Evolutionary conservation across 1,284 basidiomycete genomes (phyloP), one percentile per base, ranked within the genome.

Genomic region (Heliocybe sulcata): DNA sequence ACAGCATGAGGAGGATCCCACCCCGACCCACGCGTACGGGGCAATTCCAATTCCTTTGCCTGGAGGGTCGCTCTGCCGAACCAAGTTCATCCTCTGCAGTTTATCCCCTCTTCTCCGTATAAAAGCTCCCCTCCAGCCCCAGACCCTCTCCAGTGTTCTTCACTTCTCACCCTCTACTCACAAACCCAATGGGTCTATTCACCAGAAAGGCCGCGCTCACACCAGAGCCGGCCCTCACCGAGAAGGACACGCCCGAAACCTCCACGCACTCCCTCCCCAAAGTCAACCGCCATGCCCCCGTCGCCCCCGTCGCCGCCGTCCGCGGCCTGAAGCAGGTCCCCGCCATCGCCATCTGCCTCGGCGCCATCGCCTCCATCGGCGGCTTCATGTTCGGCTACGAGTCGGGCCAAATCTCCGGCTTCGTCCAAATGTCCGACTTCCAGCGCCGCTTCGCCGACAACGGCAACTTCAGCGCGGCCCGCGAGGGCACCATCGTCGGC

Each of bases 391-490:
- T 35, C 33, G 33, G 33, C 33, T 35, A 35, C 33, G 33, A 35
- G 33, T 35, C 33, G 9, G 33, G 33, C 9, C 33, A 35, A 35
- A 35, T 35, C 16, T 35, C 33, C 9, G 33, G 33, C 33, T 35
- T 35, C 33, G 33, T 35, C 33, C 33, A 35, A 16, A 35, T 35
- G 33, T 9, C 9, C 33, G 33, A 35, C 33, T 35, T 35, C 16
- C 9, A 9, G 9, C 9, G 16, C 33, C 33, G 33, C 33, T 35
- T 35, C 81, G 11, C 80, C 79, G 51, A 74, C 68, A 51, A 75
- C 59, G n/a, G 70, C 64, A 11, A 66, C 61, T 33, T 59, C 62
- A 59, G 60, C 62, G 19, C 2, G 20, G 48, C 9, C 45, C 29
- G 29, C 22, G 52, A 25, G 51, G 38, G 25, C 47, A 16, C 27